Conservation (phyloP, 2,329 filamentous ascomycete genomes). For the Bimuria novae-zelandiae region DNA sequence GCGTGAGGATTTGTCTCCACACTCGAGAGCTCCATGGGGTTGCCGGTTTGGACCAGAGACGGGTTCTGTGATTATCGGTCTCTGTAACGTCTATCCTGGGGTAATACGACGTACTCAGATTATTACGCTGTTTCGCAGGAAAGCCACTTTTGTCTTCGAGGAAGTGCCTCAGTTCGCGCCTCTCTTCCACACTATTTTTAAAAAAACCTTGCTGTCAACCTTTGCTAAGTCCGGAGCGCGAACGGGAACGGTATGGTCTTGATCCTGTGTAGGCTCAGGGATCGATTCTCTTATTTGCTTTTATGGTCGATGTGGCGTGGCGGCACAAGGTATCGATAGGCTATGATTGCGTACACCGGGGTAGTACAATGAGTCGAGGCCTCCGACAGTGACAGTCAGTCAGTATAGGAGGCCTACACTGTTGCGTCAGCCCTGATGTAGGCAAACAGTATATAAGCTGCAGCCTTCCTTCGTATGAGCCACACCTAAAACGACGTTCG, state of each 20-base stretch:
- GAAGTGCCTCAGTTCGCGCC: neutral
- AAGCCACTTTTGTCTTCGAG: neutral
- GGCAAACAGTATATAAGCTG: neutral
- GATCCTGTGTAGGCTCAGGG: neutral
- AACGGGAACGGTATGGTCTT: neutral
- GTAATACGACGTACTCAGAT: no score
- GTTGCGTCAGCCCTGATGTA: neutral
- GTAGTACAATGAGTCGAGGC: conserved; percentile 1
- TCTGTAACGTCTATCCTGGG: no score
- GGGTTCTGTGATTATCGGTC: no score
- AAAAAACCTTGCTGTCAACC: neutral
- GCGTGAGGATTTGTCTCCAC: conserved; percentile 38
- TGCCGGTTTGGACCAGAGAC: neutral
- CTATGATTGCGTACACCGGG: neutral
- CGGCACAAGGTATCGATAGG: neutral
- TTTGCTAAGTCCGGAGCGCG: neutral
- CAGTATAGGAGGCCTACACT: neutral
- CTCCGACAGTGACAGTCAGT: neutral
- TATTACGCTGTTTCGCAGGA: neutral
- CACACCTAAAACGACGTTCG: neutral
- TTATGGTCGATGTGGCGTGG: neutral
- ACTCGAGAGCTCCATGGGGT: conserved; percentile 31
- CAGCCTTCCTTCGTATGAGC: neutral
- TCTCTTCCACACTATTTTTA: neutral
- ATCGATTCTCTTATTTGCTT: neutral